Evolutionary conservation across 2,329 filamentous ascomycete genomes (phyloP).

Genomic region (Aciculosporium take): DNA sequence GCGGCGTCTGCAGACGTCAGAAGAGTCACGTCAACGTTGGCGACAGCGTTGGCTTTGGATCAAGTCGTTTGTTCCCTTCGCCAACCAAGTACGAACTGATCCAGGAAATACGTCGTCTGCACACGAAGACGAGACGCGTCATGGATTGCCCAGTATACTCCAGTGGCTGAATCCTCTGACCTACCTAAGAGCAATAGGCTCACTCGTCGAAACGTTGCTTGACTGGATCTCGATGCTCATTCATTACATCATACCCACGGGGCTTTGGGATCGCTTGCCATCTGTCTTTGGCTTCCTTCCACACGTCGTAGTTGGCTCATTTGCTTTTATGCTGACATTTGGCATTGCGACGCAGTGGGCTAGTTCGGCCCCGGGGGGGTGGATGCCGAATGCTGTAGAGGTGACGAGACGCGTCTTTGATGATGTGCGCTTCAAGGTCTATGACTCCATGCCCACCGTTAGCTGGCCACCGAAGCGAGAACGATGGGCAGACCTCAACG

Average conservation of each 20-base stretch:
- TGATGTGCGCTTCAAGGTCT: constrained; percentile 9
- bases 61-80: constrained; percentile 8
- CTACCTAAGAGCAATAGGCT: constrained; percentile 15
- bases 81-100: not conserved
- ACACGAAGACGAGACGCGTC: not conserved
- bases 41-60: constrained; percentile 12
- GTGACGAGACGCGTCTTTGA: constrained; percentile 4
- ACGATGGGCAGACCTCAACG: constrained; percentile 9
- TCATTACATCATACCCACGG: constrained; percentile 5
- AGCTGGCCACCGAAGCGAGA: constrained; percentile 14
- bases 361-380: constrained; percentile 3
- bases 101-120: not conserved
- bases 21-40: constrained; percentile 6
- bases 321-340: constrained; percentile 6
- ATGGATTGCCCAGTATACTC: constrained; percentile 10
- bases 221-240: constrained; percentile 10
- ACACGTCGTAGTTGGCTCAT: constrained; percentile 2
- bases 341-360: constrained; percentile 3
- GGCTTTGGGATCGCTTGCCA: constrained; percentile 5
- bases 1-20: constrained; percentile 4
- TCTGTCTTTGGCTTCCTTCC: constrained; percentile 6
- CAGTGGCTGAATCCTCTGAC: constrained; percentile 18
- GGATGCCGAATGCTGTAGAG: constrained; percentile 3
- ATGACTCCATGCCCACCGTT: constrained; percentile 13
- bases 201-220: constrained; percentile 11